Conservation (phyloP, 1,139 yeast species). For the Waltiozyma sp. region DNA sequence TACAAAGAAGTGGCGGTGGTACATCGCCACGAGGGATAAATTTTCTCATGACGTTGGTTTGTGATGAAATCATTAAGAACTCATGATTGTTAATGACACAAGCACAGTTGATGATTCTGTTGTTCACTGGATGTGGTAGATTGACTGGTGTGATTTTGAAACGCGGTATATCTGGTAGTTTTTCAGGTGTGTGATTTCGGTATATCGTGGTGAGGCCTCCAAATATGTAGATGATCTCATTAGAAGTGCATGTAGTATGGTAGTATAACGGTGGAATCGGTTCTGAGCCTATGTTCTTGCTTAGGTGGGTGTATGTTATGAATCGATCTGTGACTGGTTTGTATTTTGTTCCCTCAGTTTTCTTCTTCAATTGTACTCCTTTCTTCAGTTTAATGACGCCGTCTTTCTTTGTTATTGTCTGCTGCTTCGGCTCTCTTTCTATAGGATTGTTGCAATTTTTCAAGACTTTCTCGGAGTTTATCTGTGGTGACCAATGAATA, state of each 20-base stretch:
- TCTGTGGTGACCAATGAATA: background rate
- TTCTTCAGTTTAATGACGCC: no score
- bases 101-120: background rate
- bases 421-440: background rate
- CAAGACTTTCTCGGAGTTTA: background rate
- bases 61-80: background rate
- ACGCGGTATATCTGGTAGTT: background rate
- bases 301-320: background rate
- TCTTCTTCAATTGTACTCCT: no score
- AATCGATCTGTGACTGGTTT: background rate
- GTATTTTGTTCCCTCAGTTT: no score
- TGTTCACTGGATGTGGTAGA: background rate
- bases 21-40: constrained; percentile 19
- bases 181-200: background rate
- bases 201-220: background rate
- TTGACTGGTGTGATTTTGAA: background rate
- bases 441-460: background rate
- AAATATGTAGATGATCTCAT: background rate
- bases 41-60: background rate
- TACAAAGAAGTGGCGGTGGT: constrained; percentile 33
- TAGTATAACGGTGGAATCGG: background rate
- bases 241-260: background rate
- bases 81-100: background rate
- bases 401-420: no score
- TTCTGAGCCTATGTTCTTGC: background rate